Evolutionary conservation across 2,329 filamentous ascomycete genomes (phyloP).

Genomic region (Pseudogymnoascus verrucosus): DNA sequence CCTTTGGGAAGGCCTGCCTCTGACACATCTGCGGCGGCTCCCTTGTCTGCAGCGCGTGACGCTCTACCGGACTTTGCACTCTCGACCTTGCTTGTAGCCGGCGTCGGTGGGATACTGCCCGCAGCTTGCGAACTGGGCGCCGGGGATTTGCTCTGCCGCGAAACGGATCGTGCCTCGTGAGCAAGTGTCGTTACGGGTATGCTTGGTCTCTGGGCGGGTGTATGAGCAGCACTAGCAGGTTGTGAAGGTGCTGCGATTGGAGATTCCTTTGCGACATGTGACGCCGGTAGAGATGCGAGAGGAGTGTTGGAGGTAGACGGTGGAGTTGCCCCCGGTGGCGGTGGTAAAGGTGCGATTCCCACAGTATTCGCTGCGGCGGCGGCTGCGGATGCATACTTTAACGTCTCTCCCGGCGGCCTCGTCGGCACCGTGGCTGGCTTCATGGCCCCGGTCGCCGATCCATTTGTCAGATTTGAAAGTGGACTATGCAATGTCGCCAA

Average conservation of each 20-base stretch:
- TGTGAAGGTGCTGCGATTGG: constrained; percentile 42
- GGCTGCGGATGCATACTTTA: constrained; percentile 95
- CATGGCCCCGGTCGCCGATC: constrained; percentile 59
- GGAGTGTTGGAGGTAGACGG: constrained; percentile 35
- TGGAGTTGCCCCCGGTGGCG: constrained; percentile 64
- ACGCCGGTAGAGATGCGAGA: constrained; percentile 34
- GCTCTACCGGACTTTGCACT: constrained; percentile 17
- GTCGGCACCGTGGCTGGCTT: constrained; percentile 86
- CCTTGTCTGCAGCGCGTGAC: constrained; percentile 22
- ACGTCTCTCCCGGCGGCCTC: constrained; percentile 75
- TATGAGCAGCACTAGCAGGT: constrained; percentile 30
- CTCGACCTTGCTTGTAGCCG: constrained; percentile 39
- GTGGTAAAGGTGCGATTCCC: constrained; percentile 86
- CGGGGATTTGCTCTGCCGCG: constrained; percentile 43
- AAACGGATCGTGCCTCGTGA: constrained; percentile 33
- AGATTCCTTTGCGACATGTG: constrained; percentile 49
- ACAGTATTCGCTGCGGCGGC: constrained; percentile 89
- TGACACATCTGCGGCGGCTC: constrained; percentile 27
- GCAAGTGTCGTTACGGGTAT: constrained; percentile 25
- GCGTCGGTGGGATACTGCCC: constrained; percentile 36
- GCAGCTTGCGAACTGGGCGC: constrained; percentile 37
- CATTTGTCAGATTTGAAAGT: constrained; percentile 52
- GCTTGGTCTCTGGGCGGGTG: constrained; percentile 30
- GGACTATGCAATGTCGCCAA: constrained; percentile 82
- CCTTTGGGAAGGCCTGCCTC: constrained; percentile 26